Evolutionary conservation across 1,284 basidiomycete genomes (phyloP).

Genomic region (Boletellus deceptivus): DNA sequence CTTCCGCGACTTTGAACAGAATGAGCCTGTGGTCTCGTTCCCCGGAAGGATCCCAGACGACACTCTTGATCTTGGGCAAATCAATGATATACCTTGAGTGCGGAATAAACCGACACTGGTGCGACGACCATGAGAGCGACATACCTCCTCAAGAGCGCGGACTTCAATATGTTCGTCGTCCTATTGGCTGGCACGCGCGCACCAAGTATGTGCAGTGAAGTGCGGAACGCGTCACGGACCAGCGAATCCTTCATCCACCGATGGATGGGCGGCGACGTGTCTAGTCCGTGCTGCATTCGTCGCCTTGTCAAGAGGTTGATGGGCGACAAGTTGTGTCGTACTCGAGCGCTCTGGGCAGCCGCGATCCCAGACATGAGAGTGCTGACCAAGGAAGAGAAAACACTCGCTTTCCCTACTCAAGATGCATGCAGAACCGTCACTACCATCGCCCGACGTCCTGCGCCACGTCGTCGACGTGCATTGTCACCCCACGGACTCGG

Average conservation of each 20-base stretch:
- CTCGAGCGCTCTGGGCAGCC: neutral
- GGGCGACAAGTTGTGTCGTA: constrained; percentile 6
- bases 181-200: constrained; percentile 58
- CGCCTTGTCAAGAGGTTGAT: constrained; percentile 2
- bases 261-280: constrained; percentile 56
- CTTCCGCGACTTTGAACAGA: constrained; percentile 54
- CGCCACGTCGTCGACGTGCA: constrained; percentile 73
- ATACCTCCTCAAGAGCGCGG: constrained; percentile 57
- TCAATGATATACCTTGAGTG: constrained; percentile 53
- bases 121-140: constrained; percentile 19
- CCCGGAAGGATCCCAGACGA: constrained; percentile 51
- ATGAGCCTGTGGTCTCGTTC: constrained; percentile 54
- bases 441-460: constrained; percentile 43
- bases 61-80: constrained; percentile 62
- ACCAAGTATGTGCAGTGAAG: constrained; percentile 64
- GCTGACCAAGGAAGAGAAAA: neutral
- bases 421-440: constrained; percentile 7
- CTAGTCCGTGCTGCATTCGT: constrained; percentile 36
- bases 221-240: constrained; percentile 63
- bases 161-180: constrained; percentile 55
- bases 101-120: neutral
- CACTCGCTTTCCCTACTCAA: neutral
- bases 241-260: constrained; percentile 45
- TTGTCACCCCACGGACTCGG: constrained; percentile 76
- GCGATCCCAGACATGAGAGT: constrained; percentile 18